phyloP scores from a whole-genome alignment of 768 basidiomycete species.

The Tricholoma flavovirens region DNA sequence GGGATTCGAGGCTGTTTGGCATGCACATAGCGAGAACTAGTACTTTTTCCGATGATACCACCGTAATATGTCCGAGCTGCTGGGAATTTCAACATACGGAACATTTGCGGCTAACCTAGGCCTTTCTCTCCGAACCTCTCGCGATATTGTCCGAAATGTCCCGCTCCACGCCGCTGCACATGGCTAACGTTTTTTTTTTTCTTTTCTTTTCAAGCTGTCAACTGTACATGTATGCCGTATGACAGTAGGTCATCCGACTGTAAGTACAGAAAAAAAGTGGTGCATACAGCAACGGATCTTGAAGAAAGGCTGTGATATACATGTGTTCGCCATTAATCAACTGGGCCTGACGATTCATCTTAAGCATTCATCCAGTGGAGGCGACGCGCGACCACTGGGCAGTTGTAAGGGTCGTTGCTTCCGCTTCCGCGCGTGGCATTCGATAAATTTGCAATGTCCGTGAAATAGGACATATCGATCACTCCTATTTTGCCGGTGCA shows the following conservation, averaged over 20 bases:
- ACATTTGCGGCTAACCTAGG: not conserved
- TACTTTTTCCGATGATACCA: not conserved
- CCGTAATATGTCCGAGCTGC: too few relatives aligned
- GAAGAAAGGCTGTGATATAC: not conserved
- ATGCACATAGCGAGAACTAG: too few relatives aligned
- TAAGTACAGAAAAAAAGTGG: too few relatives aligned
- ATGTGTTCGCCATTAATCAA: not conserved
- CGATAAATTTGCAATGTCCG: not conserved
- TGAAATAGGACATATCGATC: not conserved
- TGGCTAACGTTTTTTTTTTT: not conserved
- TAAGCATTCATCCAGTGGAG: not conserved
- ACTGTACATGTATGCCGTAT: not conserved
- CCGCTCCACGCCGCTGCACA: too few relatives aligned
- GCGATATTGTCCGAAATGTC: not conserved
- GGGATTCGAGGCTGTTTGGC: too few relatives aligned
- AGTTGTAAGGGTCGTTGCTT: not conserved
- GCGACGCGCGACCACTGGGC: not conserved
- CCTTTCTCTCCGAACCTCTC: not conserved
- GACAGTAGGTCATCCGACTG: too few relatives aligned
- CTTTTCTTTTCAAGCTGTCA: not conserved
- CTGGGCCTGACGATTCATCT: not conserved
- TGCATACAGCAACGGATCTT: not conserved
- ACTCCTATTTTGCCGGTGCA: not conserved
- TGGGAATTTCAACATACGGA: not conserved
- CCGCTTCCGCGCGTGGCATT: not conserved